A percentile compares a stretch with the other conserved stretches of the same genome.
phyloP scores from a whole-genome alignment of 2,329 filamentous ascomycete species.

The Phoma sp. region DNA sequence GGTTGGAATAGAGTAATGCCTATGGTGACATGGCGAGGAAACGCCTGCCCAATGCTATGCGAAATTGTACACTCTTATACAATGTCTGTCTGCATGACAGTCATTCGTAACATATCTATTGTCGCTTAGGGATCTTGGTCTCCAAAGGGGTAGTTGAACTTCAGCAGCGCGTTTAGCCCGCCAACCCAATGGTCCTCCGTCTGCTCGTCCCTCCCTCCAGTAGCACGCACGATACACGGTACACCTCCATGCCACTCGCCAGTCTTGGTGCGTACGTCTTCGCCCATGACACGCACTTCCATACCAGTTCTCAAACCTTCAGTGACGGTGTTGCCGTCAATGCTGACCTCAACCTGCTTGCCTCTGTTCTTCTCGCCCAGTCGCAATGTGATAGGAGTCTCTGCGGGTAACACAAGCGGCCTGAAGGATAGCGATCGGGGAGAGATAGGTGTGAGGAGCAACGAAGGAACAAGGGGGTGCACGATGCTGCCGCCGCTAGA shows the following conservation, averaged over 20 bases:
- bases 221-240: slow-evolving; percentile 81
- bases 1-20: not conserved
- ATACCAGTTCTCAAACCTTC: slow-evolving; percentile 54
- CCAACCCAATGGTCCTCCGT: slow-evolving; percentile 95
- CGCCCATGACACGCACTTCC: slow-evolving; percentile 88
- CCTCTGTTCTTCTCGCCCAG: slow-evolving; percentile 68
- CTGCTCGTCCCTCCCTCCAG: slow-evolving; percentile 47
- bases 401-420: slow-evolving; percentile 84
- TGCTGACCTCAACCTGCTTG: slow-evolving; percentile 57
- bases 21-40: not conserved
- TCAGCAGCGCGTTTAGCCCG: slow-evolving; percentile 87
- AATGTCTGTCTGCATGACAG: not conserved
- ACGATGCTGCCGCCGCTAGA: slow-evolving; percentile 92
- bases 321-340: slow-evolving; percentile 55
- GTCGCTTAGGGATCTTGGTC: slow-evolving; percentile 46
- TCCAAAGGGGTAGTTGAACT: slow-evolving; percentile 98
- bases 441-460: slow-evolving; percentile 93
- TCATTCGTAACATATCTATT: not conserved
- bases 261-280: slow-evolving; percentile 63
- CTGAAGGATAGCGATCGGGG: slow-evolving; percentile 90
- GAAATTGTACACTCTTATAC: not conserved
- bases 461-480: slow-evolving; percentile 85
- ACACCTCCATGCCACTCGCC: slow-evolving; percentile 77
- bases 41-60: slow-evolving; percentile 9
- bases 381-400: slow-evolving; percentile 80